Evolutionary conservation across 2,329 filamentous ascomycete genomes (phyloP), one percentile per base, ranked within the genome.

Genomic region (Phyllosticta citriasiana): DNA sequence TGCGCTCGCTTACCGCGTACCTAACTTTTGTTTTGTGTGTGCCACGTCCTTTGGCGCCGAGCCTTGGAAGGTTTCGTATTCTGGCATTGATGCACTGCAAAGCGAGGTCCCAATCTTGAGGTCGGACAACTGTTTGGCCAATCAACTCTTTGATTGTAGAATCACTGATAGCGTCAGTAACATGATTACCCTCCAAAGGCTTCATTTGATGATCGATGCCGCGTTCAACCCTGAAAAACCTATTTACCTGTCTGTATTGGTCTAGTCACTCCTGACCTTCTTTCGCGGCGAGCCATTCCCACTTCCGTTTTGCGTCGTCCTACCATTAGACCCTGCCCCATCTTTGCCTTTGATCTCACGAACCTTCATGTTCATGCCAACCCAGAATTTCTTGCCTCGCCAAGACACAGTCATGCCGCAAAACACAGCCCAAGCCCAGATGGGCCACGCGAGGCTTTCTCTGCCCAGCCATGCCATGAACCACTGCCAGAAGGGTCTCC

Each of bases 381-480:
- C 92, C 67, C 83, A 84, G 71, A 97, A 97, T 27, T 79, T 82
- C 68, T 86, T 87, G 0, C 92, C 93, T 60, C 94, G 80, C 95
- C 94, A 99, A 58, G 84, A 84, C 0, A 99, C 90, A 0, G 86
- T 93, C 1, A 88, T 85, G 0, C 94, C 94, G n/a, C 93, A 87
- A 67, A 90, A 84, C 22, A 97, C 89, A 0, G 94, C 94, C 84
- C 88, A 91, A 0, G 84, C 77, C 94, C 94, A 99, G 63, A 99
- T 88, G 0, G 92, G 92, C 54, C 96, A 78, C 0, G 94, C 92
- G 8, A 97, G 78, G 0, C 84, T 65, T 74, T 99, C 94, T 33
- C 94, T 81, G 0, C 88, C 91, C 0, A 96, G 67, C 94, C 95
- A 99, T 0, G 92, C 88, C 5, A 81, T 71, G 3, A 94, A 70